Evolutionary conservation across 2,329 filamentous ascomycete species (phyloP).

Genomic region (Colletotrichum sidae): DNA sequence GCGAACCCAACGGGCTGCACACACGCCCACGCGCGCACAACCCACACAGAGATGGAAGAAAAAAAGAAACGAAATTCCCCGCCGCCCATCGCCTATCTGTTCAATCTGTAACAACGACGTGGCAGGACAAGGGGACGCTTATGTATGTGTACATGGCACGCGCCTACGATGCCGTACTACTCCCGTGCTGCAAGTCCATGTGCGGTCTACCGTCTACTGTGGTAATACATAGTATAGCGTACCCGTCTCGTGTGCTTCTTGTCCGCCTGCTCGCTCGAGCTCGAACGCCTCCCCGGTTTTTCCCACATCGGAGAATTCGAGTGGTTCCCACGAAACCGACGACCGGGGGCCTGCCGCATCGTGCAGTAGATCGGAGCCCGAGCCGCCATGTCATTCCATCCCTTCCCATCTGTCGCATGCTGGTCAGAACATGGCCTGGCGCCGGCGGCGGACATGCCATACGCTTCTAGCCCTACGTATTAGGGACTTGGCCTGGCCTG

Average conservation of each 20-base stretch:
- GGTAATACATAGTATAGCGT: background rate
- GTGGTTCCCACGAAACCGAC: constrained; percentile 31
- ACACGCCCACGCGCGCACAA: constrained; percentile 19
- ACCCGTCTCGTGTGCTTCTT: background rate
- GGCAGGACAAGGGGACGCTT: constrained; percentile 15
- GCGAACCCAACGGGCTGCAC: constrained; percentile 18
- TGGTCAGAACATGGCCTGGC: constrained; percentile 1
- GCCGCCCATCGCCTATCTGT: constrained; percentile 30
- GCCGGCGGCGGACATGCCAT: constrained; percentile 18
- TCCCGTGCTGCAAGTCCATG: background rate
- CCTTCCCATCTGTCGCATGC: constrained; percentile 8
- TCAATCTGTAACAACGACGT: constrained; percentile 35
- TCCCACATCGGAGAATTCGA: constrained; percentile 35
- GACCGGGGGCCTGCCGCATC: constrained; percentile 35
- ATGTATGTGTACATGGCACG: constrained; percentile 23
- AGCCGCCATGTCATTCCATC: constrained; percentile 36
- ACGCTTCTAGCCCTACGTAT: background rate
- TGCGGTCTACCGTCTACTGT: too few relatives aligned
- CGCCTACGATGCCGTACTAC: constrained; percentile 15
- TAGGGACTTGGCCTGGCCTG: constrained; percentile 1
- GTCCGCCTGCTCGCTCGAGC: constrained; percentile 1
- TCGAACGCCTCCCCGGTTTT: constrained; percentile 19
- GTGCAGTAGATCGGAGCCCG: constrained; percentile 37
- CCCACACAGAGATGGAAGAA: background rate
- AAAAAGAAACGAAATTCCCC: background rate